Percentiles rank a stretch among this genome's conserved stretches.
These are phyloP conservation scores for Pleurostoma richardsiae DNA, from an alignment of 2,329 filamentous ascomycete genomes.

Conservation along the genomic window DNA sequence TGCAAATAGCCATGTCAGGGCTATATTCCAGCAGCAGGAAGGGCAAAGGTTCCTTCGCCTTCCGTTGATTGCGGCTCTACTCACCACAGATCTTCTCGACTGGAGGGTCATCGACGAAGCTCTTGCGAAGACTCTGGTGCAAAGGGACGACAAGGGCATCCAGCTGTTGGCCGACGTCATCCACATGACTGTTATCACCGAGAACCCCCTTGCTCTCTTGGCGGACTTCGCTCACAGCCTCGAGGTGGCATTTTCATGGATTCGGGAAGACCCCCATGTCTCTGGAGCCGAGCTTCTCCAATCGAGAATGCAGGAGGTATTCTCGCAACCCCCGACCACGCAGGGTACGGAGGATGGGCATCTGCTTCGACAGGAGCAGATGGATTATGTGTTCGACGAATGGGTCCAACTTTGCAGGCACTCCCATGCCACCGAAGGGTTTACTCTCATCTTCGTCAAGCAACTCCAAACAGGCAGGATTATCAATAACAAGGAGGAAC, in stretches of 20 bases:
- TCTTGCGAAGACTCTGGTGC: conserved; percentile 66
- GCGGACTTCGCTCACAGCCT: conserved; percentile 83
- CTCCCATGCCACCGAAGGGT: conserved; percentile 68
- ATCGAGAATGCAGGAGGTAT: conserved; percentile 45
- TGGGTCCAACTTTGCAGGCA: conserved; percentile 83
- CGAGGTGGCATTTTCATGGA: conserved; percentile 76
- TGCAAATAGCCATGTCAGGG: conserved; percentile 49
- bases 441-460: conserved; percentile 70
- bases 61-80: conserved; percentile 51
- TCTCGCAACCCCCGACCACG: conserved; percentile 34
- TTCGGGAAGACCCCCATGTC: conserved; percentile 65
- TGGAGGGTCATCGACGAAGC: conserved; percentile 64
- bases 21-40: conserved; percentile 52
- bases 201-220: conserved; percentile 71
- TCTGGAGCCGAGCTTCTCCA: conserved; percentile 66
- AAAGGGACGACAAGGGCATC: conserved; percentile 66
- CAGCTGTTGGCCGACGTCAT: conserved; percentile 77
- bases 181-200: conserved; percentile 72
- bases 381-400: conserved; percentile 94
- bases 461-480: conserved; percentile 74
- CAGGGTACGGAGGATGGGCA: conserved; percentile 50
- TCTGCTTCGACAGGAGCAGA: conserved; percentile 67
- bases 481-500: conserved; percentile 69
- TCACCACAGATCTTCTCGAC: conserved; percentile 56
- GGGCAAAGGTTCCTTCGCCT: conserved; percentile 51